Percentiles rank a stretch among this genome's conserved stretches.
Conservation (phyloP, 495 filamentous ascomycete genomes). For the Podospora pseudoanserina region DNA sequence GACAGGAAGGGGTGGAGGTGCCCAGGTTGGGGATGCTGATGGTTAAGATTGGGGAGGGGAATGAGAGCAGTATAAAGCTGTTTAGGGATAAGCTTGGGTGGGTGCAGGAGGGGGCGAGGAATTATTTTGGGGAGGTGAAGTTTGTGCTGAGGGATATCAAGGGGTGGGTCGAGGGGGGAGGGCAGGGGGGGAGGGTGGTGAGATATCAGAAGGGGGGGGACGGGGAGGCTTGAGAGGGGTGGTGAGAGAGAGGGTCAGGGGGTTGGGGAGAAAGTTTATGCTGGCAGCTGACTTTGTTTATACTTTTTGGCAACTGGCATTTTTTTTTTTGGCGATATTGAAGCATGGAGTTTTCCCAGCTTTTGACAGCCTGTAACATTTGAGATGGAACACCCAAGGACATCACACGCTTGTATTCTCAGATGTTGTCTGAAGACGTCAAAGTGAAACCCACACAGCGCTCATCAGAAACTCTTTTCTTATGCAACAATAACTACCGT, state of each 20-base stretch:
- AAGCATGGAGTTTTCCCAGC: too few species aligned
- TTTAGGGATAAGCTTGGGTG: slow-evolving; percentile 46
- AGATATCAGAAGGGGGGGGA: slow-evolving; percentile 19
- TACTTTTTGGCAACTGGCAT: too few species aligned
- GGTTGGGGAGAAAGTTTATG: too few species aligned
- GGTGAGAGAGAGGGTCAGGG: not conserved
- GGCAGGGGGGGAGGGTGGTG: slow-evolving; percentile 25
- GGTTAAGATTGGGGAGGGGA: slow-evolving; percentile 45
- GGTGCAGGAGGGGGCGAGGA: slow-evolving; percentile 38
- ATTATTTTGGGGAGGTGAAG: slow-evolving; percentile 52
- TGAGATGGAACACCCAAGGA: too few species aligned
- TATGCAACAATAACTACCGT: too few species aligned
- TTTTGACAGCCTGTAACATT: too few species aligned
- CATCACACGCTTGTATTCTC: too few species aligned
- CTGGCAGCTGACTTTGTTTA: too few species aligned
- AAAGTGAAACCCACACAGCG: too few species aligned
- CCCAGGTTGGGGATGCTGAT: slow-evolving; percentile 36
- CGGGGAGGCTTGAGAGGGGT: not conserved
- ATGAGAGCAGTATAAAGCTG: slow-evolving; percentile 39
- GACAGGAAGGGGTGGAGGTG: not conserved
- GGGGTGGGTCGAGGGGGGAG: not conserved
- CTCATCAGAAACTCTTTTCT: too few species aligned
- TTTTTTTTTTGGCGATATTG: too few species aligned
- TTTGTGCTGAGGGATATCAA: slow-evolving; percentile 35
- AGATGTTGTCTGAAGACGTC: too few species aligned